Percentiles rank a stretch among this genome's conserved stretches.
phyloP scores from a whole-genome alignment of 257 asterid genomes.

The Solanum infundibuliforme region DNA sequence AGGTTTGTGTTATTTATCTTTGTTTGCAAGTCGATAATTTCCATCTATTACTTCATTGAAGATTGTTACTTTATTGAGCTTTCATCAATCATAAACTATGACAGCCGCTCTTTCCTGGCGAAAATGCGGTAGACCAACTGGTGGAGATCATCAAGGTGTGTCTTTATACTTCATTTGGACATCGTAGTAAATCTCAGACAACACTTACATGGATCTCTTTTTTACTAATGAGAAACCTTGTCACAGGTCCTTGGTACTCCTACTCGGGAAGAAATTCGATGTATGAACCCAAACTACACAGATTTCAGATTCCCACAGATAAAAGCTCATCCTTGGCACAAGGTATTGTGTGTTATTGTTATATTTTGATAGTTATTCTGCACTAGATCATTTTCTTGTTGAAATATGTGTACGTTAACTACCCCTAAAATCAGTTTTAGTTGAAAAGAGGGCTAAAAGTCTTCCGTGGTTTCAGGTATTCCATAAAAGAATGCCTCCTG shows the following conservation, averaged over 20 bases:
- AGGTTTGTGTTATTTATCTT: conserved; percentile 33
- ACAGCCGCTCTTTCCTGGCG: conserved; percentile 94
- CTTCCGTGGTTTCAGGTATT: conserved; percentile 46
- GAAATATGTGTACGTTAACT: not conserved
- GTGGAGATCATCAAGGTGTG: conserved; percentile 87
- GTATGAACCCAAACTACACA: conserved; percentile 86
- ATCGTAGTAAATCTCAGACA: not conserved
- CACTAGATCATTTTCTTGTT: not conserved
- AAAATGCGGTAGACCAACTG: conserved; percentile 91
- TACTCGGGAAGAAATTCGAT: conserved; percentile 86
- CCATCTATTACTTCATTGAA: not conserved
- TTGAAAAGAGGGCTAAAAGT: conserved; percentile 4
- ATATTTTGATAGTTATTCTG: not conserved
- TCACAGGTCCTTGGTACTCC: conserved; percentile 90
- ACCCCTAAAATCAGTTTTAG: not conserved
- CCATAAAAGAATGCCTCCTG: conserved; percentile 92
- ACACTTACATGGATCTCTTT: not conserved
- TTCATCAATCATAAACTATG: not conserved
- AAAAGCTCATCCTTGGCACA: conserved; percentile 97
- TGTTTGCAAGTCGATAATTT: not conserved
- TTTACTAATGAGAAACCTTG: conserved; percentile 12
- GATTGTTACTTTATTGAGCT: not conserved
- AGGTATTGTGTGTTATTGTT: conserved; percentile 18
- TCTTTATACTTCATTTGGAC: not conserved
- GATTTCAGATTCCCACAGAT: conserved; percentile 90